These are phyloP conservation scores for Yarrowia divulgata DNA, from an alignment of 805 yeast species.

Conservation along the genomic window DNA sequence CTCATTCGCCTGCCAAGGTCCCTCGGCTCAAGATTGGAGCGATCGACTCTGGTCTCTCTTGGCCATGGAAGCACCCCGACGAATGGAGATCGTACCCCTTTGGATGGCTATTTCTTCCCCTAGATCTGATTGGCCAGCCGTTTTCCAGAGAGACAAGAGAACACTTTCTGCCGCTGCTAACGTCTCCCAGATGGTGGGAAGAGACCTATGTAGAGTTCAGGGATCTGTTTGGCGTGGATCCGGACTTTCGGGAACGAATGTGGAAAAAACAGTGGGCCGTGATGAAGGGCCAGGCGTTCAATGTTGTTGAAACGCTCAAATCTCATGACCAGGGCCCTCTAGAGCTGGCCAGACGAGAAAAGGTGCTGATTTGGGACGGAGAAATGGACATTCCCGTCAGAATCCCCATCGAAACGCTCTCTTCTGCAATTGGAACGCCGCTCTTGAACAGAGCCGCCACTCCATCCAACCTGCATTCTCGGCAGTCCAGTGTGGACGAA, in stretches of 20 bases:
- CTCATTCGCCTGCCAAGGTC: slow-evolving; percentile 41
- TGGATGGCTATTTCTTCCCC: slow-evolving; percentile 77
- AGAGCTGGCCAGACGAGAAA: slow-evolving; percentile 66
- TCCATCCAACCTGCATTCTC: background rate
- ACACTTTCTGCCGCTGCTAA: slow-evolving; percentile 64
- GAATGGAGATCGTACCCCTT: slow-evolving; percentile 82
- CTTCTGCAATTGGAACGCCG: slow-evolving; percentile 57
- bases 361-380: slow-evolving; percentile 67
- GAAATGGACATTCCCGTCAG: slow-evolving; percentile 63
- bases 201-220: slow-evolving; percentile 58
- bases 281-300: slow-evolving; percentile 78
- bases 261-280: slow-evolving; percentile 74
- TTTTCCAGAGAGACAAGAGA: slow-evolving; percentile 62
- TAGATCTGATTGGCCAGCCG: slow-evolving; percentile 69
- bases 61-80: slow-evolving; percentile 85
- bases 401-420: slow-evolving; percentile 52
- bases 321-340: slow-evolving; percentile 67
- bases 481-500: slow-evolving; percentile 14
- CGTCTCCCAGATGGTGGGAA: slow-evolving; percentile 76
- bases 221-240: slow-evolving; percentile 60
- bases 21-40: slow-evolving; percentile 68
- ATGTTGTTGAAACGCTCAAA: slow-evolving; percentile 71
- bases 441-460: slow-evolving; percentile 36
- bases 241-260: slow-evolving; percentile 69
- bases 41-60: slow-evolving; percentile 75